Percentiles rank a stretch among this genome's conserved stretches.
These are phyloP conservation scores for Wickerhamomyces silvicola DNA, from an alignment of 805 yeast genomes.

Conservation along the genomic window DNA sequence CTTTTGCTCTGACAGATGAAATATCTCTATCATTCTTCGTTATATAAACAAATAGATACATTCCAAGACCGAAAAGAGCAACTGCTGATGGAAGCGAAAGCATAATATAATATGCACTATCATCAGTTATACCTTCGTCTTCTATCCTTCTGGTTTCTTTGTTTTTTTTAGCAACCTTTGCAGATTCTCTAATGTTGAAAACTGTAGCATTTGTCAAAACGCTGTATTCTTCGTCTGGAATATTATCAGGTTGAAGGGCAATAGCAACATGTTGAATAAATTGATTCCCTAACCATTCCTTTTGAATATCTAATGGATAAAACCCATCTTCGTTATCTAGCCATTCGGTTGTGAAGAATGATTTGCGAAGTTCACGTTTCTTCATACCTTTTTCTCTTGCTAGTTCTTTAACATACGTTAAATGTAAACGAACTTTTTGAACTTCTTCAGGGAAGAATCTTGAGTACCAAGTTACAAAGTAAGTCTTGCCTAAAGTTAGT, in stretches of 20 bases:
- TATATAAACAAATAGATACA: conserved; percentile 56
- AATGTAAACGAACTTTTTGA: conserved; percentile 58
- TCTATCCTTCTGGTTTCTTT: conserved; percentile 36
- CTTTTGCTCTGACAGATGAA: conserved; percentile 32
- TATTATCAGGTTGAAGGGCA: conserved; percentile 66
- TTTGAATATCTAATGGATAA: conserved; percentile 52
- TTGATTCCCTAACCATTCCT: conserved; percentile 57
- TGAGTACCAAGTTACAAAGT: conserved; percentile 80
- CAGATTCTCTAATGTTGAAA: conserved; percentile 35
- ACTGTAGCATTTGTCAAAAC: conserved; percentile 45
- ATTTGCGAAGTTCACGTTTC: conserved; percentile 32
- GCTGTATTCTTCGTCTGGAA: conserved; percentile 61
- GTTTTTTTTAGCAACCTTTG: conserved; percentile 34
- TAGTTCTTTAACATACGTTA: conserved; percentile 56
- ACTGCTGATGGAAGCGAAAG: conserved; percentile 66
- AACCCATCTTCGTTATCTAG: conserved; percentile 53
- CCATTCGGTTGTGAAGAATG: conserved; percentile 75
- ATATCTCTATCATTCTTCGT: conserved; percentile 54
- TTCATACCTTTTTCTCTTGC: conserved; percentile 51
- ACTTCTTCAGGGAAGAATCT: conserved; percentile 51
- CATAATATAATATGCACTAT: conserved; percentile 54
- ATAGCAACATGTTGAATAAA: conserved; percentile 52
- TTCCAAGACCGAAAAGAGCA: conserved; percentile 47
- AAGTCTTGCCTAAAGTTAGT: conserved; percentile 54
- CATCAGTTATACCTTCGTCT: conserved; percentile 39